Evolutionary conservation across 1,284 basidiomycete genomes (phyloP), one percentile per base, ranked within the genome.

Genomic region (Ganoderma leucocontextum): DNA sequence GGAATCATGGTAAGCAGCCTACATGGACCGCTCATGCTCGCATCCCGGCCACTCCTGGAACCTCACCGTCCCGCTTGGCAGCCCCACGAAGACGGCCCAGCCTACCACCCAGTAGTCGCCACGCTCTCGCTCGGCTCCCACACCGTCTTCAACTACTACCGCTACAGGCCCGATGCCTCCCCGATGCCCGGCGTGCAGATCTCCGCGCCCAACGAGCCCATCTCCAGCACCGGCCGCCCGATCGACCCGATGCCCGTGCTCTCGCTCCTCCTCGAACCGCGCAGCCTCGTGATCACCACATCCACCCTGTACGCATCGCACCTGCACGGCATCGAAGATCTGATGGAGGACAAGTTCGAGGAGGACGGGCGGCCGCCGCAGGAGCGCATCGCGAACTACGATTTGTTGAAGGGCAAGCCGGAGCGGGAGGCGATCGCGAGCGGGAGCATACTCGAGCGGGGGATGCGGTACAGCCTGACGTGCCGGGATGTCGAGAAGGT

Each of bases 11-110:
- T 95, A 79, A 71, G 86, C 62, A 42, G 41, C 41, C 62, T 25
- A 63, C 59, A 29, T 2, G 29, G 29, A 29, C 29, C 2, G 29
- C 29, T 29, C 29, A 29, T 29, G 29, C 29, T 29, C 29, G 29
- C 29, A 29, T 29, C 29, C 29, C 29, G 29, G 29, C 29, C 29
- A 29, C 65, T 62, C 62, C 57, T 60, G 39, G 60, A 55, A 49
- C 49, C 58, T 64, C 38, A 19, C 39, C 35, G 25, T 10, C 15
- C 25, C 42, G 3, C 78, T 25, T 13, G n/a, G n/a, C 52, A 96
- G 95, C 95, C 96, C 0, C 97, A 98, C 76, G 91, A 98, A 81
- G 97, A 98, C 78, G 96, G 97, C 0, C 91, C 93, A 0, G 89
- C 93, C 4, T 98, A 98, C 81, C 85, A 91, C 74, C 94, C 96